phyloP scores from a whole-genome alignment of 2,329 filamentous ascomycete species.

The Aspergillus fischeri region DNA sequence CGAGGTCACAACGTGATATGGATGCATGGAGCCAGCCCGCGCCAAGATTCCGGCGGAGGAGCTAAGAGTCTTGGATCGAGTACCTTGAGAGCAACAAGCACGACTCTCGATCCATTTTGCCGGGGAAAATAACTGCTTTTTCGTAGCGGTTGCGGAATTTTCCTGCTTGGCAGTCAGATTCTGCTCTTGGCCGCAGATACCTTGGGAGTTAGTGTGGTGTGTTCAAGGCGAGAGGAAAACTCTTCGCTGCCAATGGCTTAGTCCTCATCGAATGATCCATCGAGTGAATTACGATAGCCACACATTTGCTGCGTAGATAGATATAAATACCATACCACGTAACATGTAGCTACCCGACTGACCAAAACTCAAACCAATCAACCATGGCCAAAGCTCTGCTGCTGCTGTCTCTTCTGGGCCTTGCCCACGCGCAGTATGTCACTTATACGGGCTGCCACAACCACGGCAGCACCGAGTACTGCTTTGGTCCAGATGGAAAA shows the following conservation, averaged over 20 bases:
- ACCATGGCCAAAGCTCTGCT: not conserved
- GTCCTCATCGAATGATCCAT: not conserved
- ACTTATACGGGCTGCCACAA: conserved; percentile 26
- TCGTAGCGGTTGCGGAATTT: not conserved
- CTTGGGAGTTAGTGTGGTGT: conserved; percentile 15
- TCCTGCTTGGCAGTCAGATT: not conserved
- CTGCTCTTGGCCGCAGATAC: conserved; percentile 19
- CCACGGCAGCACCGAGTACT: conserved; percentile 29
- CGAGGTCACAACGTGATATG: not conserved
- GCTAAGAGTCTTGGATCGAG: not conserved
- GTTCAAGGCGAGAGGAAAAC: conserved; percentile 1
- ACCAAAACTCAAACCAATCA: not conserved
- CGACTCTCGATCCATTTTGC: not conserved
- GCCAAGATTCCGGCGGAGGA: not conserved
- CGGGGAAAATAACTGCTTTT: not conserved
- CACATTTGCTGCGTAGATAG: not conserved
- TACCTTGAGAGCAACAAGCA: not conserved
- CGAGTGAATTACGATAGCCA: not conserved
- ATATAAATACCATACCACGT: not conserved
- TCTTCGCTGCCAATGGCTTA: not conserved
- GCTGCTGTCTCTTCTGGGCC: not conserved
- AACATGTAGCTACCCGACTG: not conserved
- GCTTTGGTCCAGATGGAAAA: conserved; percentile 27
- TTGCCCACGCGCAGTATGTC: conserved; percentile 6
- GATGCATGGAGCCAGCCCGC: not conserved